phyloP scores from a whole-genome alignment of 495 filamentous ascomycete genomes.

The Usnea hakonensis region DNA sequence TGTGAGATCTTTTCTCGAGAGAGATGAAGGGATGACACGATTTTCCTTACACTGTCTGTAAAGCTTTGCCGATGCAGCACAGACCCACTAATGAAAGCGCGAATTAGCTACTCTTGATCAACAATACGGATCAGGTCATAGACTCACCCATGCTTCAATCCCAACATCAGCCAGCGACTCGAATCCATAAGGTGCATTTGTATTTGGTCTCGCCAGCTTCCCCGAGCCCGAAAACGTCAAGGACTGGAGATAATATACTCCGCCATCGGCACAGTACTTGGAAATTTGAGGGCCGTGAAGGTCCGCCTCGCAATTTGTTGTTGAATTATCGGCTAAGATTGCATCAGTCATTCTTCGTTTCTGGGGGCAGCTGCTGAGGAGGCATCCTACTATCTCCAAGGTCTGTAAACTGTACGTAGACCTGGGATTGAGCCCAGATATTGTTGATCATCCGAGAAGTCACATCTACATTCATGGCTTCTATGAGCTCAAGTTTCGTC shows the following conservation, averaged over 20 bases:
- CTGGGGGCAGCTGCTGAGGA: background rate
- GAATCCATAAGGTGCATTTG: background rate
- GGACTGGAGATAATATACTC: background rate
- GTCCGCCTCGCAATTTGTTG: background rate
- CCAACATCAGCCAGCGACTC: background rate
- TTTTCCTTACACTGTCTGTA: background rate
- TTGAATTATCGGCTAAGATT: background rate
- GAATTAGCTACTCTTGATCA: background rate
- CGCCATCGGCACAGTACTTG: background rate
- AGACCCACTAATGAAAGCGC: background rate
- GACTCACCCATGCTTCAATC: background rate
- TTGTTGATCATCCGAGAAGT: constrained; percentile 8
- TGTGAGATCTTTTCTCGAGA: background rate
- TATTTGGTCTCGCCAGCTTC: too few species aligned
- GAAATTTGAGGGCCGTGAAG: background rate
- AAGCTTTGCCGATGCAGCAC: background rate
- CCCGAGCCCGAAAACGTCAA: background rate
- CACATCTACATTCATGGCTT: background rate
- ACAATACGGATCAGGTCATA: background rate
- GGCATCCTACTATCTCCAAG: background rate
- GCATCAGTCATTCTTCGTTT: background rate
- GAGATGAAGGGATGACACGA: too few species aligned
- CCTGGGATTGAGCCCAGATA: background rate
- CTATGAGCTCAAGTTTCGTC: background rate
- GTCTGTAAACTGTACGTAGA: constrained; percentile 3